Percentiles rank a stretch among this genome's conserved stretches.
Evolutionary conservation across 2,329 filamentous ascomycete species (phyloP).

Genomic region (Blastomyces parvus): DNA sequence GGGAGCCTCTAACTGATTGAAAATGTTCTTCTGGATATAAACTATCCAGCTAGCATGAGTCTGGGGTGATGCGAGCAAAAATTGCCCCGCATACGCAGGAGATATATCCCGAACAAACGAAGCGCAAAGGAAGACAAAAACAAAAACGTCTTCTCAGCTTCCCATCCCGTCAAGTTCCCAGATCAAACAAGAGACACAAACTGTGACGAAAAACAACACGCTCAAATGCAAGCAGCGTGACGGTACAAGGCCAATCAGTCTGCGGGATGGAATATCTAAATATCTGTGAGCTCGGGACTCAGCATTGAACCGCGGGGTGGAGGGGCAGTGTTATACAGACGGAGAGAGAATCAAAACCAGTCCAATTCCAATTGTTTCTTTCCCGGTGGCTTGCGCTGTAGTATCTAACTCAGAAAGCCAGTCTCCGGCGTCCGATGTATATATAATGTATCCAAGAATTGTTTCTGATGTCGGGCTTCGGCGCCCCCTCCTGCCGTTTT

Average conservation of each 20-base stretch:
- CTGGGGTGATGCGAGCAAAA: not conserved
- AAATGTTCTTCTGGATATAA: not conserved
- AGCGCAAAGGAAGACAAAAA: not conserved
- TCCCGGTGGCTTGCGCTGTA: too few relatives aligned
- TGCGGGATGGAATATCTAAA: too few relatives aligned
- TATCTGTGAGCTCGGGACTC: too few relatives aligned
- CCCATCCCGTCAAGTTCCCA: not conserved
- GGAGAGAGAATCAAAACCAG: too few relatives aligned
- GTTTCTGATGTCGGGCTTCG: not conserved
- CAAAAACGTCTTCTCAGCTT: not conserved
- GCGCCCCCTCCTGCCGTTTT: not conserved
- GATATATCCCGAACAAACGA: not conserved
- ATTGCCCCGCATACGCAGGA: not conserved
- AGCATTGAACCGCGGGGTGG: too few relatives aligned
- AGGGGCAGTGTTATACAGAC: too few relatives aligned
- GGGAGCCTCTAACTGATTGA: not conserved
- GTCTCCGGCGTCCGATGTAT: not conserved
- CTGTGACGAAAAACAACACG: not conserved
- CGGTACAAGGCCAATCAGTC: not conserved
- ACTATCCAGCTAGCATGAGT: not conserved
- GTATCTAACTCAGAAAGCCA: not conserved
- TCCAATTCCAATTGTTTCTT: too few relatives aligned
- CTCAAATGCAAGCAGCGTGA: not conserved
- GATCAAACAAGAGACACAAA: too few relatives aligned
- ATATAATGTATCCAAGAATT: too few relatives aligned